Evolutionary conservation across 2,329 filamentous ascomycete species (phyloP), one percentile per base, ranked within the genome.

Genomic region (Fusarium succisae): DNA sequence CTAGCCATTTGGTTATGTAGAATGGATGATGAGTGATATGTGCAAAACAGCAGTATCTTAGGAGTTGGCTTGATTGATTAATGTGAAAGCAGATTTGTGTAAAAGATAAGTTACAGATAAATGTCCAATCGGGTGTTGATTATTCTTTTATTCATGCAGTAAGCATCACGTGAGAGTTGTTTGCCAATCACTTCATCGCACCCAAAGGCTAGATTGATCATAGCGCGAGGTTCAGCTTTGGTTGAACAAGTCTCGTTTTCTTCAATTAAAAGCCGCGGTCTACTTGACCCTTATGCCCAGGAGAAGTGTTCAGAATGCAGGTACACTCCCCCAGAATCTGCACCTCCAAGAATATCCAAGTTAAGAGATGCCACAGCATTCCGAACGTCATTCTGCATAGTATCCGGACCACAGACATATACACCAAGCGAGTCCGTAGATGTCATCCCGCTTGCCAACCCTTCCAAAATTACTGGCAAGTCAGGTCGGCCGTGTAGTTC

Each of bases 351-450:
- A 24, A 59, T 51, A n/a, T 51, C 32, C 56, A 59, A 51, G 17
- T 59, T 59, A 2, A 28, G 20, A 38, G 56, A 37, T 13, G 56
- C 56, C 17, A 59, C 44, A 20, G 56, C 17, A 28, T 59, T 59
- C 18, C 56, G 43, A 30, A 51, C 56, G 11, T 59, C 56, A 18
- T 59, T 51, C 43, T 59, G 56, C 56, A 59, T 59, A 1, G 56
- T 51, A 38, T 51, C 35, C 6, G 35, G 56, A 1, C 56, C 56
- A 2, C 56, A 59, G 10, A 59, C 43, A 20, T 59, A 59, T 14
- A 59, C 32, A 1, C 56, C 56, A 3, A 59, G 56, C 3, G 35
- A 39, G 2, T 51, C 26, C 3, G 26, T 7, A 5, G 56, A 17
- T 22, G 9, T 10, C 32, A 51, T 22, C 1, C 22, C 26, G 1